Conservation (phyloP, 345 rosid genomes). For the Eucalyptus viminalis region DNA sequence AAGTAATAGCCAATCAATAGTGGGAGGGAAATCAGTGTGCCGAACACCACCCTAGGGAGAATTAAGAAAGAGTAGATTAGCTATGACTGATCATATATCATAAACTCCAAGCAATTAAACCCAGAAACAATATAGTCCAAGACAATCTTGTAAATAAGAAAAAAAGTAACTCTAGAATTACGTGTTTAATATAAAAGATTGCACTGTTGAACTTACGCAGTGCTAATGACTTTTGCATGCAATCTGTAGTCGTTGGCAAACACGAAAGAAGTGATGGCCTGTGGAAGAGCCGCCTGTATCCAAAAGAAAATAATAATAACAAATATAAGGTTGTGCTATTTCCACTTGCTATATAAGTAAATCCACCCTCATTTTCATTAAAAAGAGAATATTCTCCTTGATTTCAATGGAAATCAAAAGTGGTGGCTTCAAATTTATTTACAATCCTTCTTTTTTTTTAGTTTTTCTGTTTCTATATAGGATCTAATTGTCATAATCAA, state of each 20-base stretch:
- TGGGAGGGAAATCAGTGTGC: constrained; percentile 52
- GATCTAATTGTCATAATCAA: too few relatives aligned
- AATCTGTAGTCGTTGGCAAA: constrained; percentile 28
- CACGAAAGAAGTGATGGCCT: constrained; percentile 22
- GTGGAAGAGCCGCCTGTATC: constrained; percentile 28
- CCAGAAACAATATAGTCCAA: not conserved
- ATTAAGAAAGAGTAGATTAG: not conserved
- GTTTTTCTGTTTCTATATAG: too few relatives aligned
- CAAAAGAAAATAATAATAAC: not conserved
- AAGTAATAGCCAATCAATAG: constrained; percentile 28
- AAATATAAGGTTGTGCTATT: too few relatives aligned
- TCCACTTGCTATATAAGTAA: too few relatives aligned
- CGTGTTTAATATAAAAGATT: not conserved
- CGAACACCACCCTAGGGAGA: constrained; percentile 59
- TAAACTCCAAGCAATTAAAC: not conserved
- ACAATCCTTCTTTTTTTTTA: too few relatives aligned
- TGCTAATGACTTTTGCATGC: constrained; percentile 25
- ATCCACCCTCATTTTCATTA: too few relatives aligned
- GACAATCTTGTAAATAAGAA: not conserved
- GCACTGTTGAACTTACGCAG: not conserved
- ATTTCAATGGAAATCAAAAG: too few relatives aligned
- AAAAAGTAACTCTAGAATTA: not conserved
- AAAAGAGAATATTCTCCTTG: too few relatives aligned
- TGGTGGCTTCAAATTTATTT: too few relatives aligned
- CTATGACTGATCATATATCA: not conserved